These are phyloP conservation scores for Ceratorhiza oryzae-sativae DNA, from an alignment of 1,284 basidiomycete genomes.

Conservation along the genomic window DNA sequence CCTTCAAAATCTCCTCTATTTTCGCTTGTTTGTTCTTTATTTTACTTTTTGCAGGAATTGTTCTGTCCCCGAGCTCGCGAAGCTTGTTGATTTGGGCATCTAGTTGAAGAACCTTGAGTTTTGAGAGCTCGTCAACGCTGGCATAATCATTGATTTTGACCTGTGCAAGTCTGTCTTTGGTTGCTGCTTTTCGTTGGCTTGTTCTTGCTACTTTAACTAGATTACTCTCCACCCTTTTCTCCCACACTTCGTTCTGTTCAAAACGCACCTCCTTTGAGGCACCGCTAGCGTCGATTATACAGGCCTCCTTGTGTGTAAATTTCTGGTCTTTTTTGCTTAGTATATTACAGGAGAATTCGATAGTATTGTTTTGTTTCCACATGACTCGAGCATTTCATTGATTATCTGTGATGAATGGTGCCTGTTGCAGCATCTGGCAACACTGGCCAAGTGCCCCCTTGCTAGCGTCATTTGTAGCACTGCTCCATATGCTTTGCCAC, in stretches of 20 bases:
- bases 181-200: neutral
- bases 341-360: neutral
- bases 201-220: neutral
- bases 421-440: slow-evolving; percentile 1
- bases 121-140: too few relatives aligned
- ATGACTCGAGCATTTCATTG: slow-evolving; percentile 14
- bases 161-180: too few relatives aligned
- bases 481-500: neutral
- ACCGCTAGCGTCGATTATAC: neutral
- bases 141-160: too few relatives aligned
- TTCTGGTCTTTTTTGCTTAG: neutral
- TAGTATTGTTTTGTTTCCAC: neutral
- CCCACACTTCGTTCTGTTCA: neutral
- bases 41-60: too few relatives aligned
- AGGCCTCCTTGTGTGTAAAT: neutral
- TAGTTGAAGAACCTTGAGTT: too few relatives aligned
- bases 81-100: too few relatives aligned
- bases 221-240: neutral
- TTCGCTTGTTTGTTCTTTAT: too few relatives aligned
- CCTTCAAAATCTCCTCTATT: too few relatives aligned
- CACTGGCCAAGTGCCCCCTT: slow-evolving; percentile 14
- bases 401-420: slow-evolving; percentile 4
- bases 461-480: slow-evolving; percentile 29
- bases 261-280: neutral
- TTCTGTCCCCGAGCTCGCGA: too few relatives aligned